Percentiles rank a stretch among this genome's conserved stretches.
phyloP scores from a whole-genome alignment of 345 rosid genomes.

The Cardiospermum halicacabum region DNA sequence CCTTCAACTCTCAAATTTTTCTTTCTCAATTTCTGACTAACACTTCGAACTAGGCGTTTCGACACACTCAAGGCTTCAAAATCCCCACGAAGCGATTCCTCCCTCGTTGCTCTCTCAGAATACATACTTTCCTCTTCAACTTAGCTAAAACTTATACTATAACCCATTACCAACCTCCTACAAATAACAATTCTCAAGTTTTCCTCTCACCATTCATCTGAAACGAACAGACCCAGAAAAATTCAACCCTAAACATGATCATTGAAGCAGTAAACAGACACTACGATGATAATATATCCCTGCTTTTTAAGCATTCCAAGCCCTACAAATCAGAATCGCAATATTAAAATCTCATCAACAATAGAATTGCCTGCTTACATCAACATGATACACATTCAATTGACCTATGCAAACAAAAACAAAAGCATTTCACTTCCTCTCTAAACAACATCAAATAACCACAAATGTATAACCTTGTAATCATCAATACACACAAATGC shows the following conservation, averaged over 20 bases:
- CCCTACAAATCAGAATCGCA: neutral
- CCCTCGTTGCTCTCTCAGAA: conserved; percentile 43
- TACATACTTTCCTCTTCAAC: conserved; percentile 32
- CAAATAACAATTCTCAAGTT: conserved; percentile 7
- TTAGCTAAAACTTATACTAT: conserved; percentile 9
- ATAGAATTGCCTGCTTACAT: neutral
- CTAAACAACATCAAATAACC: conserved; percentile 1
- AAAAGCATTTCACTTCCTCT: neutral
- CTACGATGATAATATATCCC: neutral
- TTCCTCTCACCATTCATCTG: conserved; percentile 8
- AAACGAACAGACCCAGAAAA: conserved; percentile 5
- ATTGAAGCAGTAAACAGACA: neutral
- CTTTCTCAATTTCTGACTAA: conserved; percentile 71
- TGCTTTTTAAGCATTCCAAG: neutral
- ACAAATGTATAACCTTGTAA: neutral
- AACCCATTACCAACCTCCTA: conserved; percentile 19
- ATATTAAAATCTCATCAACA: neutral
- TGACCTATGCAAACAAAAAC: neutral
- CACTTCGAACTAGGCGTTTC: conserved; percentile 66
- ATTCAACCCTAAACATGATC: neutral
- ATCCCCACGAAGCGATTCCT: conserved; percentile 53
- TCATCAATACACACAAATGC: neutral
- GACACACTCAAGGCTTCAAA: conserved; percentile 70
- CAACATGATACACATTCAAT: neutral
- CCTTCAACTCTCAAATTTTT: conserved; percentile 43